Evolutionary conservation across 73 alveolate species (phyloP), one percentile per base, ranked within the genome.

Genomic region (Paramecium caudatum): DNA sequence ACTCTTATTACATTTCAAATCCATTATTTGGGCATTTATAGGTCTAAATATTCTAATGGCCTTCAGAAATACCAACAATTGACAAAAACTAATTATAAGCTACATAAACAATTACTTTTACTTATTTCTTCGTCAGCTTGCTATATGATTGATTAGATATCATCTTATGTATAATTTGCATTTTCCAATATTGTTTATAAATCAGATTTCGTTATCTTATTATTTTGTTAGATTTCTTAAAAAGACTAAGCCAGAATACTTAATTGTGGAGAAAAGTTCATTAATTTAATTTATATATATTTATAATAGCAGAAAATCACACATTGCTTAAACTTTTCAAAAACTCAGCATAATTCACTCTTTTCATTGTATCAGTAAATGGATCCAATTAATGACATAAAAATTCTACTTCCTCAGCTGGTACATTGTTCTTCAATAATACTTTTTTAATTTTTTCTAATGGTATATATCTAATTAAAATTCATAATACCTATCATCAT

Each of bases 351-450:
- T 86, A 86, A 62, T 86, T 86, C 3, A 86, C 93, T 63, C 93
- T 86, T n/a, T 86, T 86, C 84, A 62, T 34, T 5, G 93, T 62
- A 36, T 86, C 93, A 13, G 93, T 86, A 46, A 86, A 86, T 17
- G 93, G 93, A 62, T 86, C 93, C 45, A 86, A 78, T 78, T 86
- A 36, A 86, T 86, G 93, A 37, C 82, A 62, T 62, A 86, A 86
- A 45, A 86, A 86, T 63, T 86, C 93, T 23, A 86, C 84, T 46
- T 86, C 93, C 23, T 86, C 84, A 47, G 63, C 63, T 13, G 90
- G 90, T 21, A 86, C 82, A 30, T 78, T 81, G 65, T 86, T 86
- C 68, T 86, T 86, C 45, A 49, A 27, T 21, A 86, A 86, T 3
- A 86, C 84, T 61, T 86, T 86, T 39, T 86, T 86, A 39, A 86